These are phyloP conservation scores for Lolium perenne DNA, from an alignment of 176 grass and related monocot species.

Conservation along the genomic window DNA sequence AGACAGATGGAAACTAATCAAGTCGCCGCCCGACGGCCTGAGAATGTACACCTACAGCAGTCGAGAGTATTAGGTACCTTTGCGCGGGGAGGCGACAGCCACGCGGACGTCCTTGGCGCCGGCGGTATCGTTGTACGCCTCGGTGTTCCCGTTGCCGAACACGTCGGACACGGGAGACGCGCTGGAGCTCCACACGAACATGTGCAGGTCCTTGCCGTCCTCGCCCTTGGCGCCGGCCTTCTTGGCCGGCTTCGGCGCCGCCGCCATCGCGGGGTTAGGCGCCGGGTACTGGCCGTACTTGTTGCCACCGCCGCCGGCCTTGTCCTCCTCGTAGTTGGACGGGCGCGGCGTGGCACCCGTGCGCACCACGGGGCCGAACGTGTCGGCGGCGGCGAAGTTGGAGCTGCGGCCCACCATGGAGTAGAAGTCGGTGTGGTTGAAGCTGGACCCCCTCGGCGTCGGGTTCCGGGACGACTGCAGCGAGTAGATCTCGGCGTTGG, in stretches of 20 bases:
- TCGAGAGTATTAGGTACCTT: slow-evolving; percentile 49
- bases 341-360: slow-evolving; percentile 72
- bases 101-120: slow-evolving; percentile 76
- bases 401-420: slow-evolving; percentile 96
- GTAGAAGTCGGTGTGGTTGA: slow-evolving; percentile 99
- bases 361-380: slow-evolving; percentile 59
- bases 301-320: slow-evolving; percentile 21
- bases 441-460: slow-evolving; percentile 92
- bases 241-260: slow-evolving; percentile 38
- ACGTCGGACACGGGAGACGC: slow-evolving; percentile 98
- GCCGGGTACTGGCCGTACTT: slow-evolving; percentile 67
- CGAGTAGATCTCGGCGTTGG: slow-evolving; percentile 99
- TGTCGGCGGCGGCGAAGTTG: slow-evolving; percentile 82
- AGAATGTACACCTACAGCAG: not conserved
- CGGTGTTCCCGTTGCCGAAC: slow-evolving; percentile 73
- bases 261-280: slow-evolving; percentile 53
- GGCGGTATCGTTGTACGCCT: slow-evolving; percentile 60
- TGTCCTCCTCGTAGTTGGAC: slow-evolving; percentile 97
- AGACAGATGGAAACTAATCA: not conserved
- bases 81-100: slow-evolving; percentile 76
- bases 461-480: slow-evolving; percentile 96
- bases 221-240: slow-evolving; percentile 64
- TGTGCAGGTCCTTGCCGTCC: slow-evolving; percentile 94
- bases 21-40: no score
- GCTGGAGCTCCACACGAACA: slow-evolving; percentile 99